phyloP scores from a whole-genome alignment of 441 rosid genomes.

The Codiaeum variegatum region DNA sequence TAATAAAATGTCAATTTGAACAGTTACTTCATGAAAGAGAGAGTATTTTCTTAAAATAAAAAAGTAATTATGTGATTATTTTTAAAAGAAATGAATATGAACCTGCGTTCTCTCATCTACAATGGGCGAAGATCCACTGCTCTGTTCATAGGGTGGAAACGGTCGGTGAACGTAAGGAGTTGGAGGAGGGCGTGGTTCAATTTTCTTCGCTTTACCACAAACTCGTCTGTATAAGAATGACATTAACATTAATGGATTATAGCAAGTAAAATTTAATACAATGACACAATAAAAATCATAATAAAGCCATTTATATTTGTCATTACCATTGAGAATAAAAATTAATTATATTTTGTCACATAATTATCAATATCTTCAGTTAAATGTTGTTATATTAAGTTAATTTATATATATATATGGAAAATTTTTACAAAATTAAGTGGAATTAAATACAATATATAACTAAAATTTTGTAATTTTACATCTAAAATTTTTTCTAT shows the following conservation, averaged over 20 bases:
- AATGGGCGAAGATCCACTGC: slow-evolving; percentile 27
- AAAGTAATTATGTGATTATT: too few relatives aligned
- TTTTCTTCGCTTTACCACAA: slow-evolving; percentile 46
- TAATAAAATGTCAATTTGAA: too few relatives aligned
- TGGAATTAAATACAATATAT: too few relatives aligned
- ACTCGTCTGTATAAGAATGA: slow-evolving; percentile 32
- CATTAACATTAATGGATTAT: background rate
- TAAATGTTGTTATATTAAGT: too few relatives aligned
- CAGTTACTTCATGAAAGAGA: too few relatives aligned
- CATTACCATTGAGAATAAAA: background rate
- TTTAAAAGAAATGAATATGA: too few relatives aligned
- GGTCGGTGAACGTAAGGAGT: slow-evolving; percentile 31
- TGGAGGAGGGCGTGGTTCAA: slow-evolving; percentile 71
- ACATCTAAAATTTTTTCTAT: too few relatives aligned
- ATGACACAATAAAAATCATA: background rate
- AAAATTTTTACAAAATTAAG: too few relatives aligned
- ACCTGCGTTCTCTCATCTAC: slow-evolving; percentile 58
- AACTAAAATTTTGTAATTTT: too few relatives aligned
- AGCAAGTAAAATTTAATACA: background rate
- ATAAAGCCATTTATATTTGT: background rate
- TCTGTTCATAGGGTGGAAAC: slow-evolving; percentile 23
- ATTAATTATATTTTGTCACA: background rate
- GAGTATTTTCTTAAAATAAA: too few relatives aligned
- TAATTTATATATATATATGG: too few relatives aligned
- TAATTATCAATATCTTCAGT: background rate